Evolutionary conservation across 148 eudicot genomes (phyloP).

Genomic region (Heliamphora exappendiculata): DNA sequence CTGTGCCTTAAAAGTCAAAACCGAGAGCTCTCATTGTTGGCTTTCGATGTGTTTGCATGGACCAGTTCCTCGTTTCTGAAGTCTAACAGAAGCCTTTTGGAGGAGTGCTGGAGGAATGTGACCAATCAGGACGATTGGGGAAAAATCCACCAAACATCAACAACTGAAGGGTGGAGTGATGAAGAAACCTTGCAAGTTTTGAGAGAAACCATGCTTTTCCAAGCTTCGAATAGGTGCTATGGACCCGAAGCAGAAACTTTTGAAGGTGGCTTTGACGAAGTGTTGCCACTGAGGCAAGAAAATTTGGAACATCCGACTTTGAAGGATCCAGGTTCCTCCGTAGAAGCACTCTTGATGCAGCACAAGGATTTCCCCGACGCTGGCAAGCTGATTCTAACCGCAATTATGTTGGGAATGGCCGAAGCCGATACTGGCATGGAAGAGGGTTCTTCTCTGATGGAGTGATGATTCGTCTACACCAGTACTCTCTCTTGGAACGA

Average conservation of each 20-base stretch:
- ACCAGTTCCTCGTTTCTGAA: conserved; percentile 73
- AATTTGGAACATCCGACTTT: conserved; percentile 22
- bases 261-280: conserved; percentile 68
- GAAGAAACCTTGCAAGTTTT: conserved; percentile 50
- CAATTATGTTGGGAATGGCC: conserved; percentile 56
- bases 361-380: conserved; percentile 84
- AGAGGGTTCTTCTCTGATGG: conserved; percentile 56
- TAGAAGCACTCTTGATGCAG: conserved; percentile 81
- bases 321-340: conserved; percentile 50
- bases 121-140: conserved; percentile 85
- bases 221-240: conserved; percentile 77
- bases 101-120: conserved; percentile 85
- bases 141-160: conserved; percentile 47
- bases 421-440: conserved; percentile 21
- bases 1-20: conserved; percentile 55
- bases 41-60: conserved; percentile 88
- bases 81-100: conserved; percentile 61
- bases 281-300: conserved; percentile 68
- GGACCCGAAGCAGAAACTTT: conserved; percentile 58
- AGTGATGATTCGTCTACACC: conserved; percentile 11
- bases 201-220: conserved; percentile 61
- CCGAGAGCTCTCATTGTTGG: conserved; percentile 49
- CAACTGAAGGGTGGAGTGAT: conserved; percentile 77
- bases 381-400: conserved; percentile 78
- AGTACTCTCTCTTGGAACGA: not conserved